Evolutionary conservation across 768 basidiomycete species (phyloP).

Genomic region (Boletus bicolor): DNA sequence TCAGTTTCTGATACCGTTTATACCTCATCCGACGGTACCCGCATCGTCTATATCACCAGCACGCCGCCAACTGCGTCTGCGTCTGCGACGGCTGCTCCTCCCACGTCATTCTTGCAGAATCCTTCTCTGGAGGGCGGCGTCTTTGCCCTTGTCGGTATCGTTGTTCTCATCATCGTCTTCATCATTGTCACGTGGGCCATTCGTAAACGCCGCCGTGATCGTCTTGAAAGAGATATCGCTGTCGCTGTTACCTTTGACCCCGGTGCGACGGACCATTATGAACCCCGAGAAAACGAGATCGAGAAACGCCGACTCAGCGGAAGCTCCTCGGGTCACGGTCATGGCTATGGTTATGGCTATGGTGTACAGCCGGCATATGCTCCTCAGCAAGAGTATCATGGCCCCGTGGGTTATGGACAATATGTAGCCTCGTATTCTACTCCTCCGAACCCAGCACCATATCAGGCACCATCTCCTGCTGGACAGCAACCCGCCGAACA

Average conservation of each 20-base stretch:
- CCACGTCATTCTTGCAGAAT: conserved; percentile 57
- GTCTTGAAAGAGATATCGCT: conserved; percentile 32
- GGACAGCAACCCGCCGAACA: conserved; percentile 12
- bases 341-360: conserved; percentile 22
- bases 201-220: conserved; percentile 46
- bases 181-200: conserved; percentile 43
- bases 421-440: conserved; percentile 5
- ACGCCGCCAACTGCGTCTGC: conserved; percentile 27
- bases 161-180: conserved; percentile 46
- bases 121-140: conserved; percentile 60
- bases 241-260: conserved; percentile 56
- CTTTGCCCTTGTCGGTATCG: conserved; percentile 50
- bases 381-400: conserved; percentile 19
- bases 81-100: conserved; percentile 12
- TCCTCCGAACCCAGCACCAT: conserved; percentile 7
- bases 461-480: conserved; percentile 11
- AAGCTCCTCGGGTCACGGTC: conserved; percentile 26
- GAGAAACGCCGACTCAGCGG: conserved; percentile 25
- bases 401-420: conserved; percentile 22
- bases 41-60: conserved; percentile 31
- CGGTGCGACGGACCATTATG: conserved; percentile 26
- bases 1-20: conserved; percentile 15
- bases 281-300: conserved; percentile 15
- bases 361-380: conserved; percentile 19
- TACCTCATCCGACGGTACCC: conserved; percentile 24